Conservation (phyloP, 2,329 filamentous ascomycete genomes). For the Cladosporium sp. region DNA sequence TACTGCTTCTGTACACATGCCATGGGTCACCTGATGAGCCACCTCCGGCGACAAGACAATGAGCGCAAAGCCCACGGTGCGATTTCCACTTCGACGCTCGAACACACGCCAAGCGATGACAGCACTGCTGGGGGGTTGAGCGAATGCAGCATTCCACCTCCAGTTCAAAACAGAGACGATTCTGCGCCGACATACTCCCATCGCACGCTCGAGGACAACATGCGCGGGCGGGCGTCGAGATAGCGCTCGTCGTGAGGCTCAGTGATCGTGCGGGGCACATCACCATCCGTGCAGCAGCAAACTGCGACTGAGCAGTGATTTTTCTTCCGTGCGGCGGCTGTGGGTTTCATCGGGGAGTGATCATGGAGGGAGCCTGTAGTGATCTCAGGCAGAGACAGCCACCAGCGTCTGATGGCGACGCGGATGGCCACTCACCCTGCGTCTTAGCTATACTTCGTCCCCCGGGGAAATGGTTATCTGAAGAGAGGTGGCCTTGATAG, state of each 20-base stretch:
- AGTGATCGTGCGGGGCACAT: background rate
- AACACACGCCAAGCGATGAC: background rate
- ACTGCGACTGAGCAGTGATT: background rate
- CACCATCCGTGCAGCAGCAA: background rate
- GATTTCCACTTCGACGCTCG: background rate
- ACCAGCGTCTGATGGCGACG: background rate
- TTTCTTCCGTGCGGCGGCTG: background rate
- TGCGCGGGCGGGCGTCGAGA: background rate
- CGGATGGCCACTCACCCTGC: background rate
- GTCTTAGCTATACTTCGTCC: background rate
- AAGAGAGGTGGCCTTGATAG: background rate
- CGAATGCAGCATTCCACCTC: constrained; percentile 1
- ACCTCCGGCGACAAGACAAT: background rate
- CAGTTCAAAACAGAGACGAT: background rate
- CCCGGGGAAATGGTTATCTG: background rate
- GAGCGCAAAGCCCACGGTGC: background rate
- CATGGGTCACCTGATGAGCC: background rate
- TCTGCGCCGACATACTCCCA: constrained; percentile 1
- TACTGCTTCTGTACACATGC: background rate
- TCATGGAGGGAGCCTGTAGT: background rate
- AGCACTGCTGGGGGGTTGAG: background rate
- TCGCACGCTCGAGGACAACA: background rate
- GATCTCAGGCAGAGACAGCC: background rate
- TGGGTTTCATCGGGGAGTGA: background rate
- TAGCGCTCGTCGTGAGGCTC: background rate